Evolutionary conservation across 2,329 filamentous ascomycete species (phyloP).

Genomic region (Neospermospora avenae): DNA sequence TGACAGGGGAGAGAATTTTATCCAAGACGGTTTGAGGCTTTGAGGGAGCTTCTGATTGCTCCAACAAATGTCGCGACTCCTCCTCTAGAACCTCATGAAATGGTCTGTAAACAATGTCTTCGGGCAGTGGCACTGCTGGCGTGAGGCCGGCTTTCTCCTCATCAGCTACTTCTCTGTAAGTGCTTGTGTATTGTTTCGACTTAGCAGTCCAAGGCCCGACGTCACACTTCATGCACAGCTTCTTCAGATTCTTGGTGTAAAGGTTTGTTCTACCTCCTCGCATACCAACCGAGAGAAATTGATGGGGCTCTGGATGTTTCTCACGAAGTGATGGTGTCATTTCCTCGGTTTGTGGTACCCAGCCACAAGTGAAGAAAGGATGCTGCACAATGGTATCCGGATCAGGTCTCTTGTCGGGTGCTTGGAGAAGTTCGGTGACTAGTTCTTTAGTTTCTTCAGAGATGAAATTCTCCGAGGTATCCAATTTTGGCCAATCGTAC

Average conservation of each 20-base stretch:
- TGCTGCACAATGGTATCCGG: slow-evolving; percentile 78
- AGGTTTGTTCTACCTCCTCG: slow-evolving; percentile 41
- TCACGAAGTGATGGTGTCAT: slow-evolving; percentile 58
- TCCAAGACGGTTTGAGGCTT: slow-evolving; percentile 18
- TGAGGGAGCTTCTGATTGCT: slow-evolving; percentile 12
- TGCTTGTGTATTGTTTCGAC: slow-evolving; percentile 46
- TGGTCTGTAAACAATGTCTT: slow-evolving; percentile 61
- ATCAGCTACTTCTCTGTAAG: slow-evolving; percentile 63
- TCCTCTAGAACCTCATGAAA: slow-evolving; percentile 60
- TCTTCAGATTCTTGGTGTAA: slow-evolving; percentile 48
- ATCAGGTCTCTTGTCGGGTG: slow-evolving; percentile 70
- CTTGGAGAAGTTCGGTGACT: slow-evolving; percentile 71
- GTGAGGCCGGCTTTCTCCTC: slow-evolving; percentile 65
- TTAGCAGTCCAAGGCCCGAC: slow-evolving; percentile 53
- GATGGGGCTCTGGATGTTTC: slow-evolving; percentile 51
- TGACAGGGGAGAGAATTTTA: slow-evolving; percentile 14
- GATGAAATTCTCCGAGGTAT: slow-evolving; percentile 65
- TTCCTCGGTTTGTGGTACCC: slow-evolving; percentile 61
- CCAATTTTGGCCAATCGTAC: slow-evolving; percentile 73
- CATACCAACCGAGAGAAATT: slow-evolving; percentile 49
- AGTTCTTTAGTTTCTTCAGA: slow-evolving; percentile 74
- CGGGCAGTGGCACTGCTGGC: slow-evolving; percentile 58
- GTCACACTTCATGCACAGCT: slow-evolving; percentile 55
- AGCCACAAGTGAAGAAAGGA: slow-evolving; percentile 73
- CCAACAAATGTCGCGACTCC: slow-evolving; percentile 34